These are phyloP conservation scores for Carpinus viminea DNA, from an alignment of 306 rosid genomes.

Conservation along the genomic window DNA sequence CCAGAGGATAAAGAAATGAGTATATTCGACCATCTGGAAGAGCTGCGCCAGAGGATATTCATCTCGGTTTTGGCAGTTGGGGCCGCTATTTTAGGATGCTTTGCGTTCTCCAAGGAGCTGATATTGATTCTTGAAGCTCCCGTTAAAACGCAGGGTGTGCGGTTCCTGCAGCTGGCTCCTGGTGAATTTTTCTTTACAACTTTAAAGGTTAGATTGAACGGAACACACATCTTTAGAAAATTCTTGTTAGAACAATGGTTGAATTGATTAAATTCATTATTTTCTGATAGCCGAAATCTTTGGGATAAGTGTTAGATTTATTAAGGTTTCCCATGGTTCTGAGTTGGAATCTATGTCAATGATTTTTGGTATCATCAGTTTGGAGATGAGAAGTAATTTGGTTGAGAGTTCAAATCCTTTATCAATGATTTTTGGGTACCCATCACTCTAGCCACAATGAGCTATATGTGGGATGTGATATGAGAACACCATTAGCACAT, in stretches of 20 bases:
- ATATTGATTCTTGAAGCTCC: slow-evolving; percentile 83
- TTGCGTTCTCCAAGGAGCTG: slow-evolving; percentile 83
- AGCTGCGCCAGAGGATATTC: slow-evolving; percentile 89
- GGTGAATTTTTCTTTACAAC: slow-evolving; percentile 97
- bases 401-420: too few relatives aligned
- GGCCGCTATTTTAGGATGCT: slow-evolving; percentile 78
- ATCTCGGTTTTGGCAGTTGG: slow-evolving; percentile 83
- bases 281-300: too few relatives aligned
- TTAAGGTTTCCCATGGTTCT: too few relatives aligned
- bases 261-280: background rate
- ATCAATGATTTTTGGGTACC: too few relatives aligned
- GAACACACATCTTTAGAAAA: background rate
- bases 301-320: too few relatives aligned
- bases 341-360: too few relatives aligned
- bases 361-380: too few relatives aligned
- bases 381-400: too few relatives aligned
- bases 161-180: slow-evolving; percentile 94
- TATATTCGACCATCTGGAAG: slow-evolving; percentile 95
- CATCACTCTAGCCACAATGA: too few relatives aligned
- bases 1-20: slow-evolving; percentile 97
- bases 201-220: slow-evolving; percentile 58
- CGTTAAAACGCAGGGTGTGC: slow-evolving; percentile 80
- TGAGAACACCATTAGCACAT: too few relatives aligned
- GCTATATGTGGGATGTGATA: too few relatives aligned
- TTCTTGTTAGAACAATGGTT: background rate